Evolutionary conservation across 148 eudicot species (phyloP).

Genomic region (Silene uniflora): DNA sequence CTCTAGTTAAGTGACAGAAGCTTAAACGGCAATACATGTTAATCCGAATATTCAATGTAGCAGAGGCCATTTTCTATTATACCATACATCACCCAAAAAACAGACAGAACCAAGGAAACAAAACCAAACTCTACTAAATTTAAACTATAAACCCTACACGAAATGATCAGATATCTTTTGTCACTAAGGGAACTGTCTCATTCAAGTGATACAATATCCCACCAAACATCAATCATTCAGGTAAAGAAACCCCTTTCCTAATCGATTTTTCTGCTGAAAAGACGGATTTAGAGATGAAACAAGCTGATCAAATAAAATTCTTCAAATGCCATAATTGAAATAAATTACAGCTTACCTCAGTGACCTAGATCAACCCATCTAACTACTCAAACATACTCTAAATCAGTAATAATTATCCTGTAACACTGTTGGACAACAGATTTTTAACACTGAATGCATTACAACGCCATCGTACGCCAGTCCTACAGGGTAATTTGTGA

Average conservation of each 20-base stretch:
- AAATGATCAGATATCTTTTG: conserved; percentile 2
- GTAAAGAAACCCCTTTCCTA: neutral
- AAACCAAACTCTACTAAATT: neutral
- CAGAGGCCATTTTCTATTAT: neutral
- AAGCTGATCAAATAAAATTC: neutral
- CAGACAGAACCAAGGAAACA: neutral
- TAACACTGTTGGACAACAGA: no score
- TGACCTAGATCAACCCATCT: neutral
- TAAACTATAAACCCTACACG: neutral
- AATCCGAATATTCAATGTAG: neutral
- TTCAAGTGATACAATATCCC: conserved; percentile 8
- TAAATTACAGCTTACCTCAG: neutral
- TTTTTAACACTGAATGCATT: no score
- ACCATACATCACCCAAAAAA: neutral
- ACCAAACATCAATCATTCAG: conserved; percentile 13
- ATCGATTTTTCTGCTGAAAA: neutral
- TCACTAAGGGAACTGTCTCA: neutral
- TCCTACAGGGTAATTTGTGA: no score
- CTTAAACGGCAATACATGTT: neutral
- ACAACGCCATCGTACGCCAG: no score
- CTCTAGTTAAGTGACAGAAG: neutral
- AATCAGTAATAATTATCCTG: no score
- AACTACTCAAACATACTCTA: neutral
- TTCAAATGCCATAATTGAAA: neutral
- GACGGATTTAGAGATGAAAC: neutral